Evolutionary conservation across 2,329 filamentous ascomycete genomes (phyloP).

Genomic region (Emmonsiellopsis sp.): DNA sequence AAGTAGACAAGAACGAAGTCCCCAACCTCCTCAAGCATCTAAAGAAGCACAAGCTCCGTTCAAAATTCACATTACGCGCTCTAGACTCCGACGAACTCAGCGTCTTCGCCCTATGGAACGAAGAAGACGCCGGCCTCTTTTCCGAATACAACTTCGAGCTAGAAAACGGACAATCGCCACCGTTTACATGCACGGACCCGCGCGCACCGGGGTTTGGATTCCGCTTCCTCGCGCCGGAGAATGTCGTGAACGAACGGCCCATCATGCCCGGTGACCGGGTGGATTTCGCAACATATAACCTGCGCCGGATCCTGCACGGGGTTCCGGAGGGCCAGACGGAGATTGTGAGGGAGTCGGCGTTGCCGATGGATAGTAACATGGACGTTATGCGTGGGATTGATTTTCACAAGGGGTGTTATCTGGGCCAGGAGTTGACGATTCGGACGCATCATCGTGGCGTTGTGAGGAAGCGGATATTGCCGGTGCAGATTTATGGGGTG

Average conservation of each 20-base stretch:
- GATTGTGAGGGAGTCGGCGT: conserved; percentile 58
- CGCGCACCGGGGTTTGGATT: conserved; percentile 33
- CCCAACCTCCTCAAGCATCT: conserved; percentile 60
- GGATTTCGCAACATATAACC: conserved; percentile 55
- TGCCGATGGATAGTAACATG: conserved; percentile 85
- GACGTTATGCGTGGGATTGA: conserved; percentile 80
- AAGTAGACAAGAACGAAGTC: conserved; percentile 65
- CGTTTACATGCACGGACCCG: conserved; percentile 30
- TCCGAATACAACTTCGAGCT: conserved; percentile 20
- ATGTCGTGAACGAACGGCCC: conserved; percentile 24
- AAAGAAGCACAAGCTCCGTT: conserved; percentile 74
- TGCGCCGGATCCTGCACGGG: conserved; percentile 70
- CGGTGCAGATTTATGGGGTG: conserved; percentile 60
- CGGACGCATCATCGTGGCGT: conserved; percentile 91
- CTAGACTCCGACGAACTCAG: conserved; percentile 56
- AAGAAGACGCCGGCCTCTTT: conserved; percentile 31
- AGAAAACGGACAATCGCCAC: conserved; percentile 4
- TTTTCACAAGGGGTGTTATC: conserved; percentile 93
- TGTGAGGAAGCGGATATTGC: conserved; percentile 80
- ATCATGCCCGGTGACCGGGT: conserved; percentile 39
- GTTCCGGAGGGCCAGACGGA: conserved; percentile 79
- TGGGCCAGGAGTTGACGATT: conserved; percentile 94
- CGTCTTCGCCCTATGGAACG: conserved; percentile 69
- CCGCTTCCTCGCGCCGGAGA: conserved; percentile 28
- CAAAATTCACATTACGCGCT: conserved; percentile 62